phyloP scores from a whole-genome alignment of 2,329 filamentous ascomycete genomes.

The Microcyclospora tardicrescens region DNA sequence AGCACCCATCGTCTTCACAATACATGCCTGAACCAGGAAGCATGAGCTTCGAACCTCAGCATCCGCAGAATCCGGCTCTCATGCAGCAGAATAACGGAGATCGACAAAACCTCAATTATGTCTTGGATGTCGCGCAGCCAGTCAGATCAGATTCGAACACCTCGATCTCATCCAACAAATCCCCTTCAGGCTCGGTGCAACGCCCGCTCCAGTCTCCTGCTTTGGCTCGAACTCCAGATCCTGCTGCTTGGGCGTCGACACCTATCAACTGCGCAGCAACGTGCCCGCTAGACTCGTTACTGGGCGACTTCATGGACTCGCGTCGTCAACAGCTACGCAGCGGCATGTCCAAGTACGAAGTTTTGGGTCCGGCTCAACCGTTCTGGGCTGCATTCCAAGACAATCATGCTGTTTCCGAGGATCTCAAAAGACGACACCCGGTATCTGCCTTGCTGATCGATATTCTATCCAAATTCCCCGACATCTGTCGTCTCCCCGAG shows the following conservation, averaged over 20 bases:
- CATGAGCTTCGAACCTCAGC: constrained; percentile 6
- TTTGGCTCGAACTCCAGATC: constrained; percentile 5
- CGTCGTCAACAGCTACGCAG: constrained; percentile 52
- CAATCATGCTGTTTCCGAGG: constrained; percentile 28
- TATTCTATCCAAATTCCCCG: constrained; percentile 71
- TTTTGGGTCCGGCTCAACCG: constrained; percentile 67
- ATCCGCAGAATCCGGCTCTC: neutral
- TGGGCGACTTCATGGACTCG: constrained; percentile 65
- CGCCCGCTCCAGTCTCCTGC: constrained; percentile 2
- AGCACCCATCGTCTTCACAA: constrained; percentile 2
- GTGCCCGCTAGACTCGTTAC: constrained; percentile 64
- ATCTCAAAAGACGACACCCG: constrained; percentile 45
- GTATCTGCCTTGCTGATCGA: constrained; percentile 77
- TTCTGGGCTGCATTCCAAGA: constrained; percentile 68
- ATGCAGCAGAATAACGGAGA: constrained; percentile 5
- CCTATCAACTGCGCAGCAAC: constrained; percentile 51
- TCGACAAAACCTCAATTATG: constrained; percentile 4
- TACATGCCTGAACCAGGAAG: constrained; percentile 3
- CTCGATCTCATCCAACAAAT: neutral
- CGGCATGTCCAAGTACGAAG: constrained; percentile 49
- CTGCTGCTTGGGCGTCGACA: constrained; percentile 23
- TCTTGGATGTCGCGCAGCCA: constrained; percentile 2
- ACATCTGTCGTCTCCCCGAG: constrained; percentile 65
- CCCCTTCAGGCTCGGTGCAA: neutral
- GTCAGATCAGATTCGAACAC: neutral